A percentile compares a stretch with the other conserved stretches of the same genome.
Conservation (phyloP, 495 filamentous ascomycete species). For the Geopyxis carbonaria region DNA sequence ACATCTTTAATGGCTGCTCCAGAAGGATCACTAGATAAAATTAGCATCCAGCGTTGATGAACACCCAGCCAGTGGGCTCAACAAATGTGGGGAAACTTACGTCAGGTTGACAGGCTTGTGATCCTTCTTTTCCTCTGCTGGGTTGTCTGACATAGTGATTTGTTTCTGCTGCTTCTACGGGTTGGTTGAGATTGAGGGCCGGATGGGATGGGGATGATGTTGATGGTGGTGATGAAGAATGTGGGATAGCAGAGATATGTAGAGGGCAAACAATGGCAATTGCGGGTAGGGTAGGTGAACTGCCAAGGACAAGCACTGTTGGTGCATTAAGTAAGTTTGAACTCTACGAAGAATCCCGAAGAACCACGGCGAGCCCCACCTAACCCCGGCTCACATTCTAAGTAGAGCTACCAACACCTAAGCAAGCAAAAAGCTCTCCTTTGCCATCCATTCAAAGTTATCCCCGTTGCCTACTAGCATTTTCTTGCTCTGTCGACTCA, state of each 20-base stretch:
- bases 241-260: not conserved
- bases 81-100: constrained; percentile 36
- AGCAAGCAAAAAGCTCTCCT: too few relatives aligned
- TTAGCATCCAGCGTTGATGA: not conserved
- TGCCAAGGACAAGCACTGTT: too few relatives aligned
- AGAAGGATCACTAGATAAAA: constrained; percentile 54
- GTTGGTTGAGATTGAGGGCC: not conserved
- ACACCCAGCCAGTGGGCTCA: not conserved
- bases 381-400: too few relatives aligned
- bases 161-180: constrained; percentile 7
- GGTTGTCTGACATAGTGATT: constrained; percentile 48
- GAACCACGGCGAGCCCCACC: too few relatives aligned
- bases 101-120: constrained; percentile 76
- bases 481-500: too few relatives aligned
- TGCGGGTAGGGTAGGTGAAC: too few relatives aligned
- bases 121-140: constrained; percentile 85
- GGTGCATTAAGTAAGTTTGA: too few relatives aligned
- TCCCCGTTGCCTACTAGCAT: too few relatives aligned
- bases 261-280: too few relatives aligned
- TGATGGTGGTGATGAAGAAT: constrained; percentile 18
- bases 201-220: constrained; percentile 7
- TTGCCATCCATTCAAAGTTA: too few relatives aligned
- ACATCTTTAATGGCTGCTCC: constrained; percentile 78
- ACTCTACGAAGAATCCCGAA: too few relatives aligned
- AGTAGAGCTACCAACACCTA: too few relatives aligned